Evolutionary conservation across 2,329 filamentous ascomycete species (phyloP), one percentile per base, ranked within the genome.

Genomic region (Trichoderma afroharzianum): DNA sequence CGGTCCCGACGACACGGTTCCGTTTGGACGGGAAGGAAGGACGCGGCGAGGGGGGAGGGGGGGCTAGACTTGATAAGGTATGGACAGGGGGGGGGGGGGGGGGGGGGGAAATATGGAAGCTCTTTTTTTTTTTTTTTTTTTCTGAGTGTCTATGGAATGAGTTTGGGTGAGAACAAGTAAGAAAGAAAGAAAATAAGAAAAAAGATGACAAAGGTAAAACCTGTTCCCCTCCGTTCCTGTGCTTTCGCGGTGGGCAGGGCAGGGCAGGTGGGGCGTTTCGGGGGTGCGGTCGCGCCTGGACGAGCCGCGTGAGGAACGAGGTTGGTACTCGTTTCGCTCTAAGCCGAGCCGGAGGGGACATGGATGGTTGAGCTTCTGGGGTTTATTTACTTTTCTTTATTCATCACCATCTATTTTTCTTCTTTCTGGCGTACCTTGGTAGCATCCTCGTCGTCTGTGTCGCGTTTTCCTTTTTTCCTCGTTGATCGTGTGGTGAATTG

Each of bases 31-130:
- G 66, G 66, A 69, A 53, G 66, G 24, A 61, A 64, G 64, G 39
- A 71, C 76, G 75, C 71, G 75, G 75, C 70, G 50, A 43, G 32
- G 26, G 6, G 11, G 18, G 12, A 55, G 15, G 21, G 12, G 6
- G 32, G 24, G 63, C 63, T 67, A 67, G 32, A 18, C 63, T 58
- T 8, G 9, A 67, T 57, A 12, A 0, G 63, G 63, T 26, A 58
- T 58, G 18, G 14, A 33, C 28, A 8, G 26, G 21, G n/a, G 24
- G 3, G 21, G n/a, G n/a, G n/a, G n/a, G n/a, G n/a, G n/a, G n/a
- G n/a, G n/a, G n/a, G n/a, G n/a, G n/a, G n/a, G n/a, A n/a, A n/a
- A n/a, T n/a, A n/a, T 14, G 47, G 15, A 36, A 33, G 18, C 28
- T 63, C 9, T 9, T 36, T 21, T 9, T 58, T 14, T 36, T 43